Conservation (phyloP, 371 early-diverging fungal genomes). For the Entomophthora muscae region DNA sequence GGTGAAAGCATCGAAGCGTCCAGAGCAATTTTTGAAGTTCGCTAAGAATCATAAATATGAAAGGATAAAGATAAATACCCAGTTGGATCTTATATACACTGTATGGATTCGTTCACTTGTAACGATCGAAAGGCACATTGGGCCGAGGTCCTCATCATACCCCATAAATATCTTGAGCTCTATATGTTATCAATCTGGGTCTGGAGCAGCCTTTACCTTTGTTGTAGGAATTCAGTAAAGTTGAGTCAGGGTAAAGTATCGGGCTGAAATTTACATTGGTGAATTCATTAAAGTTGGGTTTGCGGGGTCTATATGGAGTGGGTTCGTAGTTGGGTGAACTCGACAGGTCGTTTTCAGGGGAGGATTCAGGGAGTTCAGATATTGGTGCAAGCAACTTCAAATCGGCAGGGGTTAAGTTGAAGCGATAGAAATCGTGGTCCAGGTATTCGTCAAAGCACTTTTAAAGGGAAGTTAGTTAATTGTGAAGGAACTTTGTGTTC, state of each 20-base stretch:
- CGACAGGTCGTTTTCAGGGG: not conserved
- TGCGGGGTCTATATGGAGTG: too few species aligned
- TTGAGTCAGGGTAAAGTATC: not conserved
- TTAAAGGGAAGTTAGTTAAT: too few species aligned
- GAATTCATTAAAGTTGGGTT: not conserved
- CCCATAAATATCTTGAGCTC: constrained; percentile 7
- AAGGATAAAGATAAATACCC: constrained; percentile 1
- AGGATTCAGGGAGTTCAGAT: not conserved
- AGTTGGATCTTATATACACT: constrained; percentile 6
- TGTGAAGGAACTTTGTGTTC: too few species aligned
- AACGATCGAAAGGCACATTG: constrained; percentile 2
- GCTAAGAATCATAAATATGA: too few species aligned
- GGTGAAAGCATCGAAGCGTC: constrained; percentile 5
- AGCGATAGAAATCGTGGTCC: not conserved
- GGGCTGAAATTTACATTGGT: not conserved
- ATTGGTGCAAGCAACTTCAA: not conserved
- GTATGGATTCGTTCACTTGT: not conserved
- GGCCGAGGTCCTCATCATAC: constrained; percentile 9
- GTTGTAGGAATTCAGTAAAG: not conserved
- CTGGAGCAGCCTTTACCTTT: not conserved
- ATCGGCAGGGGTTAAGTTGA: not conserved
- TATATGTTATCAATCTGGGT: not conserved
- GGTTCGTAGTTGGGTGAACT: not conserved
- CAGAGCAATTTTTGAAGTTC: not conserved
- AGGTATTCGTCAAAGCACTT: not conserved